Percentiles rank a stretch among this genome's conserved stretches.
Conservation (phyloP, 2,329 filamentous ascomycete species). For the Exophiala calicioides region DNA sequence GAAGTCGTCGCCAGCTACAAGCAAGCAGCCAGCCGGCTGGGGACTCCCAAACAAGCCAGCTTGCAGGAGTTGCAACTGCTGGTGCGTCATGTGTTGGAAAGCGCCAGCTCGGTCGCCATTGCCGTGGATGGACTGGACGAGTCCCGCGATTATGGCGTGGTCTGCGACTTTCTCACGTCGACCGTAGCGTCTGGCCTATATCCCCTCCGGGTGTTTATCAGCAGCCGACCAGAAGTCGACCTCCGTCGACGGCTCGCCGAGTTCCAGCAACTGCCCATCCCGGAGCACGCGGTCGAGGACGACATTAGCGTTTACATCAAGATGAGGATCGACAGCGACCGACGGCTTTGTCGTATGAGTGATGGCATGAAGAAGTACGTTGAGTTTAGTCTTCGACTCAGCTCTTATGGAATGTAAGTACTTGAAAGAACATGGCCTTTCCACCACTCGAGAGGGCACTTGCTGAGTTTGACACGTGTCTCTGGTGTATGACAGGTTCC, state of each 20-base stretch:
- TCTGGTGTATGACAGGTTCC: conserved; percentile 19
- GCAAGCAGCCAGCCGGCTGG: conserved; percentile 6
- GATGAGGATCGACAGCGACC: conserved; percentile 14
- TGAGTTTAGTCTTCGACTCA: conserved; percentile 9
- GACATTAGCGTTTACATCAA: conserved; percentile 23
- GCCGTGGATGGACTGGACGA: conserved; percentile 25
- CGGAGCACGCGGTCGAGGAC: conserved; percentile 12
- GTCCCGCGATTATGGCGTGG: conserved; percentile 13
- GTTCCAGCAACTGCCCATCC: conserved; percentile 17
- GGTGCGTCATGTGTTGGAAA: conserved; percentile 6
- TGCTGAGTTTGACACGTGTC: too few relatives aligned
- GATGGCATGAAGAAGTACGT: conserved; percentile 21
- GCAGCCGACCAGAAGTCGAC: conserved; percentile 20
- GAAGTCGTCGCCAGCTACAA: conserved; percentile 8
- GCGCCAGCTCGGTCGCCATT: conserved; percentile 5
- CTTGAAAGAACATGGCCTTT: too few relatives aligned
- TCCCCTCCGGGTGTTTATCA: conserved; percentile 19
- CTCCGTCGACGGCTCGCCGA: conserved; percentile 10
- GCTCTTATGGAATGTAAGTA: conserved; percentile 24
- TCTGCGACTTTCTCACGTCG: conserved; percentile 24
- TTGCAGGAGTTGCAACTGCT: conserved; percentile 13
- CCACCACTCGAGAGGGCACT: too few relatives aligned
- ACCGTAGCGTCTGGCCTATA: conserved; percentile 9
- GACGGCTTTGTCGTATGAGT: conserved; percentile 17
- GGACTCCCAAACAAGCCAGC: conserved; percentile 15